Evolutionary conservation across 225 moss, liverwort and hornwort species (phyloP).

Genomic region (Climacium dendroides): DNA sequence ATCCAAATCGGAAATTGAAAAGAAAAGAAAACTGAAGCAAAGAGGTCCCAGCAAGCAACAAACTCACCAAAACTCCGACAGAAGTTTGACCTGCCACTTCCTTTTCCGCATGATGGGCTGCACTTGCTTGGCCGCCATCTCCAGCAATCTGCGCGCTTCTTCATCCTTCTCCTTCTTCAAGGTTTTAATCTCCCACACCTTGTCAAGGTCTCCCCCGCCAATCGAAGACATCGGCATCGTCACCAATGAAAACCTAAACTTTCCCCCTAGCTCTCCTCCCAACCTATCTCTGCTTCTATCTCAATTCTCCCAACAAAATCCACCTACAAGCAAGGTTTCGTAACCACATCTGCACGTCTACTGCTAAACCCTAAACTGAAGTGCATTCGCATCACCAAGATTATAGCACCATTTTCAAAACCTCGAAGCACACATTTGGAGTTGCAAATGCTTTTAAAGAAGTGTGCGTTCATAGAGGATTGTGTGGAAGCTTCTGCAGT

Average conservation of each 20-base stretch:
- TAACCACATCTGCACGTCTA: not conserved
- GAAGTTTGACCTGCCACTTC: slow-evolving; percentile 87
- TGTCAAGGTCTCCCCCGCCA: slow-evolving; percentile 61
- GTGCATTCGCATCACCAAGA: not conserved
- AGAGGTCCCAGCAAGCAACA: not conserved
- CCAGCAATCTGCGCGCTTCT: slow-evolving; percentile 76
- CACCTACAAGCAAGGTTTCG: not conserved
- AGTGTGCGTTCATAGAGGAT: not conserved
- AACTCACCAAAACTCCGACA: slow-evolving; percentile 81
- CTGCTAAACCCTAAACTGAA: not conserved
- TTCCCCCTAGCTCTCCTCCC: not conserved
- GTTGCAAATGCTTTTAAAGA: not conserved
- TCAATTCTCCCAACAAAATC: not conserved
- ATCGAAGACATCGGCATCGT: slow-evolving; percentile 79
- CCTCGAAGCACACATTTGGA: not conserved
- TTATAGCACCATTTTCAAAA: not conserved
- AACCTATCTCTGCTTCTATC: not conserved
- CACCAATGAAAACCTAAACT: not conserved
- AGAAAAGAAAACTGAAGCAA: not conserved
- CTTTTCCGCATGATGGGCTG: slow-evolving; percentile 97
- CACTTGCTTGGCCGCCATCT: slow-evolving; percentile 95
- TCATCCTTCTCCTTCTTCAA: slow-evolving; percentile 56
- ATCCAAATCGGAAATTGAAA: not conserved
- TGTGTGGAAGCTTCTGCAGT: not conserved
- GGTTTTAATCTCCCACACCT: slow-evolving; percentile 92